Evolutionary conservation across 2,329 filamentous ascomycete genomes (phyloP), one percentile per base, ranked within the genome.

Genomic region (Sporothrix inflata): DNA sequence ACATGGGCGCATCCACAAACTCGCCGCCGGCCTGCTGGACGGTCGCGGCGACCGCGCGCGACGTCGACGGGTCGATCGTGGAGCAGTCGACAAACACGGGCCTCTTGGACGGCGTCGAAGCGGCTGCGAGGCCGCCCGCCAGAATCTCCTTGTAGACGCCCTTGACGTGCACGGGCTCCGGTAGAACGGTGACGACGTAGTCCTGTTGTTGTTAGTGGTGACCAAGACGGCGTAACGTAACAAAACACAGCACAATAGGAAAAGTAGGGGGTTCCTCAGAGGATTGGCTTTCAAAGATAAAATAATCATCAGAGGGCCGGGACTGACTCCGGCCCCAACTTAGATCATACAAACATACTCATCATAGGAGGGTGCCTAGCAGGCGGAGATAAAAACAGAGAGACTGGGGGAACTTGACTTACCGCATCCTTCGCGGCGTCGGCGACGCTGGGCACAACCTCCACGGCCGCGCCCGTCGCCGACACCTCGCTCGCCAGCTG

Each of bases 1-100:
- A 98, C 91, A 99, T 97, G 60, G 96, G 96, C 3, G 96, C 95
- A 79, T 99, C 96, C 73, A 98, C 90, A 78, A 98, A 98, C 0
- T 89, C 89, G 5, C 87, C 87, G 72, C 78, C 76, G 85, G 87
- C 77, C 4, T 72, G 66, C 1, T 81, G 74, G 1, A 97, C 90
- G 30, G 87, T 86, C 74, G 89, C 85, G 27, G 94, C 94, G 5
- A 98, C 91, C 75, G 90, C 87, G 51, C 89, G 89, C 0, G 94
- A 98, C 2, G 94, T 93, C 42, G 90, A 89, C 0, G 94, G 94
- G 81, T 98, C 96, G 79, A 99, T 98, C 19, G 96, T 99, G 3
- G 95, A 98, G 81, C 92, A 95, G 81, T 99, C 96, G 79, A 99
- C 96, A 81, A 97, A 98, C 72, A 98, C 83, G 19, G 74, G 68